Conservation (phyloP, 2,329 filamentous ascomycete species). For the Trichoderma koningii region DNA sequence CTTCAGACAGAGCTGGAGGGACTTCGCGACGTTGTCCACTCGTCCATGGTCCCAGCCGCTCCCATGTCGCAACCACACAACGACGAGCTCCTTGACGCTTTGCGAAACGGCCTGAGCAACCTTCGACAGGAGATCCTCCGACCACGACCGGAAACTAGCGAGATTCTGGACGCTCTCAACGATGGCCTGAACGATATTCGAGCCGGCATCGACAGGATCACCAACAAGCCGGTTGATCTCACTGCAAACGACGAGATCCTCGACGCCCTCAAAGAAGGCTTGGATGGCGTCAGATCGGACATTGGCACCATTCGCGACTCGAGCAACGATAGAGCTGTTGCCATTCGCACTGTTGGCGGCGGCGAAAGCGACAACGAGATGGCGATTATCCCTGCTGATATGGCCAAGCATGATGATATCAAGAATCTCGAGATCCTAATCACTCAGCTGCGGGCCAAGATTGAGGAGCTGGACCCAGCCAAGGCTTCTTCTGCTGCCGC, state of each 20-base stretch:
- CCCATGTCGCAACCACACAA: conserved; percentile 47
- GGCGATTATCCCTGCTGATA: conserved; percentile 47
- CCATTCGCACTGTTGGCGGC: conserved; percentile 46
- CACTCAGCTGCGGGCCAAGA: conserved; percentile 77
- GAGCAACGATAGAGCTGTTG: conserved; percentile 53
- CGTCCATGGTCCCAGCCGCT: conserved; percentile 62
- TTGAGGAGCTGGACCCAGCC: conserved; percentile 57
- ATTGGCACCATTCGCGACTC: conserved; percentile 74
- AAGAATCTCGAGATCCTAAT: conserved; percentile 85
- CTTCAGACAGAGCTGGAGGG: conserved; percentile 82
- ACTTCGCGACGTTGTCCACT: conserved; percentile 75
- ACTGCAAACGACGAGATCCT: conserved; percentile 88
- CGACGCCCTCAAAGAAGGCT: conserved; percentile 79
- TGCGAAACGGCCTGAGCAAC: conserved; percentile 71
- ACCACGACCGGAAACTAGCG: conserved; percentile 71
- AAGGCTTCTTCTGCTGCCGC: conserved; percentile 34
- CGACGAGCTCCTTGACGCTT: conserved; percentile 69
- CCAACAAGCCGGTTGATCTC: conserved; percentile 78
- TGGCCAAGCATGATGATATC: conserved; percentile 70
- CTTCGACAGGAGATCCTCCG: conserved; percentile 74
- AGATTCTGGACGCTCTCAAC: conserved; percentile 86
- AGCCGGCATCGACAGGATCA: conserved; percentile 72
- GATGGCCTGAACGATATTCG: conserved; percentile 81
- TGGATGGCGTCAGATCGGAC: conserved; percentile 74
- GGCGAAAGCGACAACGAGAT: conserved; percentile 33